These are phyloP conservation scores for Crucibulum cyathiforme DNA, from an alignment of 1,284 basidiomycete species.

Conservation along the genomic window DNA sequence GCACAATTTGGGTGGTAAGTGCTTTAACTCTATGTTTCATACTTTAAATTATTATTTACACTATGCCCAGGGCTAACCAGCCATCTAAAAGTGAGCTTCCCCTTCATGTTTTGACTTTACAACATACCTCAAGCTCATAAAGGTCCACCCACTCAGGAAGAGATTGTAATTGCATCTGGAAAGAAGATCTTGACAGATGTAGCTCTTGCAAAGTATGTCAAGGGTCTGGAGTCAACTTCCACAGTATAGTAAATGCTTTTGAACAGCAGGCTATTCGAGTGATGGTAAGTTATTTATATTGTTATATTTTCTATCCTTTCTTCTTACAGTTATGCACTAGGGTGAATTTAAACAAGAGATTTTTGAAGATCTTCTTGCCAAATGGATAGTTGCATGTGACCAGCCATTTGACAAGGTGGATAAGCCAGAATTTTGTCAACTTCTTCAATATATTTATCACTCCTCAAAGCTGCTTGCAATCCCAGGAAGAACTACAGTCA, in stretches of 20 bases:
- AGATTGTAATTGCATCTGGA: background rate
- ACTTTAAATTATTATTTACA: background rate
- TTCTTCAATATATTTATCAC: slow-evolving; percentile 1
- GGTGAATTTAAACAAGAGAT: background rate
- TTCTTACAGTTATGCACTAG: background rate
- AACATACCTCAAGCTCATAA: slow-evolving; percentile 1
- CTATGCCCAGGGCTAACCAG: slow-evolving; percentile 12
- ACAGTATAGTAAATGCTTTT: background rate
- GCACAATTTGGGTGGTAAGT: slow-evolving; percentile 19
- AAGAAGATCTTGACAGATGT: background rate
- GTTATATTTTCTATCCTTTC: background rate
- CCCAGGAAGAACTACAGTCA: slow-evolving; percentile 3
- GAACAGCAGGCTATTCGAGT: background rate
- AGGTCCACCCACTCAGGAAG: slow-evolving; percentile 7
- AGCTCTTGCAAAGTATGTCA: background rate
- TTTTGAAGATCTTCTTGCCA: slow-evolving; percentile 4
- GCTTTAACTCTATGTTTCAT: background rate
- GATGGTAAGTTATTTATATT: background rate
- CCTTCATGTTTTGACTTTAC: slow-evolving; percentile 7
- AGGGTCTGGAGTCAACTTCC: background rate
- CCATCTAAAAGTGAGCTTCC: slow-evolving; percentile 7
- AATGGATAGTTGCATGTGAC: slow-evolving; percentile 11
- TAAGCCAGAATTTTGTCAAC: background rate
- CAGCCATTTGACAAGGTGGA: slow-evolving; percentile 7
- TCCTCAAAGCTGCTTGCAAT: background rate